Percentiles rank a stretch among this genome's conserved stretches.
These are phyloP conservation scores for Termitomyces sp. DNA, from an alignment of 768 basidiomycete species.

Conservation along the genomic window DNA sequence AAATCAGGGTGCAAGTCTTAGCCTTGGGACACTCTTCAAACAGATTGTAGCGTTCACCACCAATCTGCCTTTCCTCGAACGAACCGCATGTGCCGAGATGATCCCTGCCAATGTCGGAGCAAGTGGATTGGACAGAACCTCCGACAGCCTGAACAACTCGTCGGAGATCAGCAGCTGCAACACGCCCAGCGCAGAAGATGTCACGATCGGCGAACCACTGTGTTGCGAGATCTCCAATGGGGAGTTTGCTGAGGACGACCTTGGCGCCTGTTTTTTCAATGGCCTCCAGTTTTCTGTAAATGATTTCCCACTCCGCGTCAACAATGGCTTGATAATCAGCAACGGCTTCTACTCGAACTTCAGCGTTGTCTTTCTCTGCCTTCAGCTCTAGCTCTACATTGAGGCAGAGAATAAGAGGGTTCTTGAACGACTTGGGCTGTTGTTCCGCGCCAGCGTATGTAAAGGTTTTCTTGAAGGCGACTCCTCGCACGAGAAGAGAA, in stretches of 20 bases:
- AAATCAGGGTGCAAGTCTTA: conserved; percentile 90
- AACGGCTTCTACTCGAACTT: conserved; percentile 94
- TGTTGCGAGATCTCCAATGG: conserved; percentile 96
- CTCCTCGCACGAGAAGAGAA: conserved; percentile 82
- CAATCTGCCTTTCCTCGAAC: conserved; percentile 94
- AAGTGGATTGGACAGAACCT: conserved; percentile 91
- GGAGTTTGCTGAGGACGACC: conserved; percentile 95
- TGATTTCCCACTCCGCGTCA: conserved; percentile 99
- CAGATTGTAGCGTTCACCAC: conserved; percentile 93
- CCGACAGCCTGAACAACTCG: conserved; percentile 95
- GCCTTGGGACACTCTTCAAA: conserved; percentile 92
- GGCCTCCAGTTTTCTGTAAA: conserved; percentile 93
- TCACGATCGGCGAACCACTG: conserved; percentile 99
- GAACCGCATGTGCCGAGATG: conserved; percentile 91
- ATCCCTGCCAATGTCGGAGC: conserved; percentile 83
- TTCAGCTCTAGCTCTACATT: conserved; percentile 99
- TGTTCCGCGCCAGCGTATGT: conserved; percentile 99
- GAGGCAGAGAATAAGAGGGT: conserved; percentile 88
- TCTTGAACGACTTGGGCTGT: conserved; percentile 87
- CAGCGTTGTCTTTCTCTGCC: conserved; percentile 99
- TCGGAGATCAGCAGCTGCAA: conserved; percentile 82
- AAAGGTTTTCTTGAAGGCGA: conserved; percentile 99
- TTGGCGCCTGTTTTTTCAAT: conserved; percentile 96
- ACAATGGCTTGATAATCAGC: conserved; percentile 99
- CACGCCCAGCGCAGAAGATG: conserved; percentile 98